phyloP scores from a whole-genome alignment of 148 eudicot species.

The Rhododendron mucronatum region DNA sequence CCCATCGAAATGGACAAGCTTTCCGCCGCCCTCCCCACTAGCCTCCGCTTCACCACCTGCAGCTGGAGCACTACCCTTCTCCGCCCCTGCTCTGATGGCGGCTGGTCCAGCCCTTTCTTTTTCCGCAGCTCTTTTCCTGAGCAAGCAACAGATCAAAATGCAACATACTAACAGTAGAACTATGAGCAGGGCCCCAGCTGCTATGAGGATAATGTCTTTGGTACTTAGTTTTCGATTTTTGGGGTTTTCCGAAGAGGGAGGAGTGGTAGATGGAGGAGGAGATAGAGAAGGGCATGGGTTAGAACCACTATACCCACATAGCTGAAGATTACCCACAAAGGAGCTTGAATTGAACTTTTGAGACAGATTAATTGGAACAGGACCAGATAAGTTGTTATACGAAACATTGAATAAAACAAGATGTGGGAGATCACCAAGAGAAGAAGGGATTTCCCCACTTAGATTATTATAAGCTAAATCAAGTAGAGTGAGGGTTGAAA shows the following conservation, averaged over 20 bases:
- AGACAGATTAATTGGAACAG: constrained; percentile 49
- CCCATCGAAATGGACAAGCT: constrained; percentile 83
- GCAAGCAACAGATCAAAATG: constrained; percentile 57
- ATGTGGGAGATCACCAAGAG: constrained; percentile 41
- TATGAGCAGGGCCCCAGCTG: constrained; percentile 58
- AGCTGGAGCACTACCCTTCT: constrained; percentile 46
- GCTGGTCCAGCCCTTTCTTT: constrained; percentile 26
- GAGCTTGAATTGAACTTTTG: constrained; percentile 60
- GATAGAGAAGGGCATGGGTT: constrained; percentile 37
- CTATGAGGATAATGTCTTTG: constrained; percentile 70
- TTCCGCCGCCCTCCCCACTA: constrained; percentile 67
- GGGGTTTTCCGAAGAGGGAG: constrained; percentile 13
- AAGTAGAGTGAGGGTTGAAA: constrained; percentile 37
- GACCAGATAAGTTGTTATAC: constrained; percentile 73
- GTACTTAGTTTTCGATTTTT: constrained; percentile 33
- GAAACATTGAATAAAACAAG: constrained; percentile 71
- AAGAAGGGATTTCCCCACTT: constrained; percentile 53
- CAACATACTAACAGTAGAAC: constrained; percentile 55
- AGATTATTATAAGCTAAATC: constrained; percentile 67
- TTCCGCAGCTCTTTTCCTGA: constrained; percentile 44
- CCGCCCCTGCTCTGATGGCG: constrained; percentile 26
- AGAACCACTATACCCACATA: constrained; percentile 67
- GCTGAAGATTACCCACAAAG: constrained; percentile 62
- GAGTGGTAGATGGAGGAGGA: constrained; percentile 24
- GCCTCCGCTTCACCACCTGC: constrained; percentile 41